Evolutionary conservation across 352 stramenopile species (phyloP), one percentile per base, ranked within the genome.

Genomic region (Phytophthora capsici): DNA sequence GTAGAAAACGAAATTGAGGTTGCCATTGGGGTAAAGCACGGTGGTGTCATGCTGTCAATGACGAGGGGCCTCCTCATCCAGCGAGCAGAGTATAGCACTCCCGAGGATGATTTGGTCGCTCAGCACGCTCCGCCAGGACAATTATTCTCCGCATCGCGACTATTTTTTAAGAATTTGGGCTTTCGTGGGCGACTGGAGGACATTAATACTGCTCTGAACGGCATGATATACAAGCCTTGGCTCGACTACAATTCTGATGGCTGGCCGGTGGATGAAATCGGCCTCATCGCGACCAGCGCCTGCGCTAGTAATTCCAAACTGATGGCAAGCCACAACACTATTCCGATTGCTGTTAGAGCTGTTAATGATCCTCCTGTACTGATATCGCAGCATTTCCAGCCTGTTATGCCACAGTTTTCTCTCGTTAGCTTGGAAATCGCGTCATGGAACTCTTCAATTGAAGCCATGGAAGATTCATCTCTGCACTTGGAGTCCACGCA

Each of bases 1-100:
- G 69, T 67, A 14, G 47, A 81, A 16, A 69, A 69, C 6, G 66
- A 83, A 22, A 45, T 90, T 16, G 57, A 62, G 6, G 40, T 89
- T 17, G 34, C 41, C 8, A 72, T 89, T 28, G 26, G 30, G 2
- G 80, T 73, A 10, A 57, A 40, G n/a, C 65, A 84, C 43, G 78
- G 77, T n/a, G 80, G 76, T 4, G 50, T 91, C n/a, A 84, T 88
- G 75, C 44, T 91, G 3, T 73, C 75, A 8, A 80, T 66, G 25
- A 81, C 59, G 22, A 36, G 40, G 30, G 82, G 79, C 0, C 51
- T 90, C 26, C 66, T 75, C 4, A 50, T 90, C 10, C 13, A 46
- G 4, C 41, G 45, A 30, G 17, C 54, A 13, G 53, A 52, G 17
- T 68, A 62, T 46, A 75, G 62, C 34, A 69, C 36, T 44, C 30